phyloP scores from a whole-genome alignment of 176 grass and related monocot species.

The Phyllostachys edulis region DNA sequence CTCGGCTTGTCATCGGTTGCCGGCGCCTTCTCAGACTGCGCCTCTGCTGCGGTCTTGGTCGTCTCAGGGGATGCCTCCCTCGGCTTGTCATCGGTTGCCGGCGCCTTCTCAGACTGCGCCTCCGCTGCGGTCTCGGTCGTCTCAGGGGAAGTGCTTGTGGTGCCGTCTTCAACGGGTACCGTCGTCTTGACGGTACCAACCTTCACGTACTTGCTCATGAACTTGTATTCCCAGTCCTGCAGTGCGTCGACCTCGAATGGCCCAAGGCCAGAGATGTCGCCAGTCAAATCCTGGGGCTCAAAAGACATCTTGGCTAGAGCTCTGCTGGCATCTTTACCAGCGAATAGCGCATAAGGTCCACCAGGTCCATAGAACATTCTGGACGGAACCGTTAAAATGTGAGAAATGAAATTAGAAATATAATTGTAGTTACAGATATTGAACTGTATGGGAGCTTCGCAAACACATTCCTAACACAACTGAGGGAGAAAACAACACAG shows the following conservation, averaged over 20 bases:
- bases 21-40: too few relatives aligned
- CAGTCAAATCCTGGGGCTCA: constrained; percentile 65
- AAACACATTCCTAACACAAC: neutral
- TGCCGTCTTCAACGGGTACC: constrained; percentile 32
- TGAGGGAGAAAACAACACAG: neutral
- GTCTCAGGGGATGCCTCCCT: constrained; percentile 7
- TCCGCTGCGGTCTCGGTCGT: too few relatives aligned
- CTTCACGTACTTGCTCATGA: constrained; percentile 93
- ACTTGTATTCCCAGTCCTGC: constrained; percentile 97
- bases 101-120: too few relatives aligned
- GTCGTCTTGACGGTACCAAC: constrained; percentile 77
- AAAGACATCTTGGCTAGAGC: constrained; percentile 91
- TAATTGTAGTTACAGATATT: neutral
- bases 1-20: neutral
- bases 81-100: neutral
- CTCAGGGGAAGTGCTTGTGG: constrained; percentile 13
- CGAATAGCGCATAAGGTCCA: constrained; percentile 80
- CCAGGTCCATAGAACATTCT: constrained; percentile 99
- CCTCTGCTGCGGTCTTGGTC: too few relatives aligned
- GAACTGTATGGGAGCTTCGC: neutral
- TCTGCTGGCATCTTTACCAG: constrained; percentile 88
- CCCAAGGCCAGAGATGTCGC: constrained; percentile 72
- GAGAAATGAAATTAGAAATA: constrained; percentile 4
- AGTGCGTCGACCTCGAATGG: constrained; percentile 77
- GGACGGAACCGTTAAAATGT: constrained; percentile 1